phyloP scores from a whole-genome alignment of 2,329 filamentous ascomycete genomes.

The Colletotrichum liriopes region DNA sequence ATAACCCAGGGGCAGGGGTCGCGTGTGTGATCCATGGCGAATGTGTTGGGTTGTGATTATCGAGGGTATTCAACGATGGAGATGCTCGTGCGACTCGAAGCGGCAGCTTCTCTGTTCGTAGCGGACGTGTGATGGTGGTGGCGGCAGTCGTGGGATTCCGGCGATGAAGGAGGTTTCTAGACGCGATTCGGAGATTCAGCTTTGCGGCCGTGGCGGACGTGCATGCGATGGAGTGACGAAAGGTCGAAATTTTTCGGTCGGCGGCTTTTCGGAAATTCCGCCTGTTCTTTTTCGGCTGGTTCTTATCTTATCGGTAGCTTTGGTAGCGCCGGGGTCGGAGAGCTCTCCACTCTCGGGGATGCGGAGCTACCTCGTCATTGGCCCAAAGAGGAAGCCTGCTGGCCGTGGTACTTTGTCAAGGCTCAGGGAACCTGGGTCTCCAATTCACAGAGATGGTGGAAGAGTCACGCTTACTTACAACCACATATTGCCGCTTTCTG shows the following conservation, averaged over 20 bases:
- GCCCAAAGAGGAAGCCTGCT: not conserved
- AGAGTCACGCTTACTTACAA: not conserved
- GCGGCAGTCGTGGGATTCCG: not conserved
- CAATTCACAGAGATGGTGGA: not conserved
- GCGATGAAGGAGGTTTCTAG: conserved; percentile 9
- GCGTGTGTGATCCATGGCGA: conserved; percentile 90
- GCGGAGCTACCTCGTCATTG: not conserved
- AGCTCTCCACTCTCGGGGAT: conserved; percentile 16
- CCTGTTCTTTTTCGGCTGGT: not conserved
- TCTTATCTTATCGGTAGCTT: conserved; percentile 19
- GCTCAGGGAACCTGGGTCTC: too few species aligned
- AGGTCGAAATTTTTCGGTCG: conserved; percentile 19
- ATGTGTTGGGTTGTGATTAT: conserved; percentile 32
- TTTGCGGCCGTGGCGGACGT: conserved; percentile 13
- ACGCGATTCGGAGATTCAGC: conserved; percentile 4
- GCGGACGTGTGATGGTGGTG: not conserved
- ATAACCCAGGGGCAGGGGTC: conserved; percentile 98
- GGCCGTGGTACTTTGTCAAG: not conserved
- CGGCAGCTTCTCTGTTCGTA: not conserved
- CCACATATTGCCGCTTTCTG: not conserved
- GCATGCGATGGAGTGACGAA: conserved; percentile 18
- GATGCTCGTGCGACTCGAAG: not conserved
- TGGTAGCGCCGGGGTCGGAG: not conserved
- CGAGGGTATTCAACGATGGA: not conserved
- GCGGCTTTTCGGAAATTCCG: conserved; percentile 29